Base-by-base conservation (phyloP, 192 early-diverging fungal genomes). In the Podila horticola region DNA sequence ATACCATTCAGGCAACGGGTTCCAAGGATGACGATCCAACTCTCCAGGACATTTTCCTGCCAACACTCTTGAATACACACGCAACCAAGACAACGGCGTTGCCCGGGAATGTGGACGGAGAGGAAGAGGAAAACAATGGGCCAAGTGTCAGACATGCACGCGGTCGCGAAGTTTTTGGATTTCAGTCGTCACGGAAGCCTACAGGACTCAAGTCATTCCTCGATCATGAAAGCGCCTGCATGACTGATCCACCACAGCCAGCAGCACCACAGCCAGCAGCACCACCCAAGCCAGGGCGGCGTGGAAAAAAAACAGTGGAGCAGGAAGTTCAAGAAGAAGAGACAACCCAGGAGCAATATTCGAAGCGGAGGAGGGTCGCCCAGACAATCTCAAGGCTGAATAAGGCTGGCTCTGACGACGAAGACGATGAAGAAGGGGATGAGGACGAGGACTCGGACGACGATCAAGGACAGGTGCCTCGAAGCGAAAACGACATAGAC, bases 111-210 rank as follows among this genome's bases (percentile, higher is more conserved):
- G 31, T 22, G 52, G n/a, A 24, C 15, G 59, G 45, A 15, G 31
- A 20, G n/a, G 19, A 9, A 3, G 51, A 63, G 19, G 62, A 65
- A 28, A 26, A 13, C 15, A 24, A 64, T 24, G 38, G 6, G 8
- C 30, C 68, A 30, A 62, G 17, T 31, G 28, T 22, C 7, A 45
- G 34, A 7, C 82, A 72, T 51, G 58, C 63, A 34, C 62, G 74
- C 20, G 82, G 82, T 5, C 69, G 82, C 13, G 71, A 83, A 51
- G 71, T 83, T 4, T 83, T 83, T 52, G 82, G 82, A 20, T 83
- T 83, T 29, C 74, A 75, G 26, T 51, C 67, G 5, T 30, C 65
- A 4, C 68, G 69, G 17, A 70, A 73, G 19, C 13, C 31, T 12
- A 6, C 71, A 51, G 82, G 82, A 45, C 58, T 83, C 30, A 76